Percentiles rank a stretch among this genome's conserved stretches.
Conservation (phyloP, 805 yeast genomes). For the Yamadazyma takamatsuzukensis region DNA sequence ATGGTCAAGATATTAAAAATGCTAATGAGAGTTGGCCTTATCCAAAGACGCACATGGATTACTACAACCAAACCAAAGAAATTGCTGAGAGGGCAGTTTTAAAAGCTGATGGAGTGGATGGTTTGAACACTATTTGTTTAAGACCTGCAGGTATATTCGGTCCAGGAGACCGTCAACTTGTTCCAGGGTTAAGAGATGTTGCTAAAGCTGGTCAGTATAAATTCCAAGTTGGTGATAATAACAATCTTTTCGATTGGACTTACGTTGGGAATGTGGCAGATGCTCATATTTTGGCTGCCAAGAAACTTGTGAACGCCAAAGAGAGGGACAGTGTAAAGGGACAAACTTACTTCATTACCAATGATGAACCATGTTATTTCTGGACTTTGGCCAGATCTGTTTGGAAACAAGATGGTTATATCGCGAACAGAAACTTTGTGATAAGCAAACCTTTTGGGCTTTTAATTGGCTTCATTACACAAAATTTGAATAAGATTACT, state of each 20-base stretch:
- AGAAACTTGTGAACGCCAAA: constrained; percentile 54
- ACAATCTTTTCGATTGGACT: constrained; percentile 93
- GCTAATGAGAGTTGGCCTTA: constrained; percentile 95
- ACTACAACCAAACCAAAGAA: constrained; percentile 93
- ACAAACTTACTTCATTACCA: constrained; percentile 84
- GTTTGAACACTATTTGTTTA: constrained; percentile 74
- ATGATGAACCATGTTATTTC: constrained; percentile 91
- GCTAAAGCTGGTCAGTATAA: constrained; percentile 82
- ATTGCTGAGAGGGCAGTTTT: constrained; percentile 82
- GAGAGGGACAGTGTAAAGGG: constrained; percentile 60
- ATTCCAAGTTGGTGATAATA: constrained; percentile 92
- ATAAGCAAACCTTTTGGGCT: constrained; percentile 75
- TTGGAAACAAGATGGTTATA: constrained; percentile 94
- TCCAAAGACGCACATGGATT: constrained; percentile 91
- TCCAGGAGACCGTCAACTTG: constrained; percentile 95
- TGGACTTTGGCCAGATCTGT: constrained; percentile 97
- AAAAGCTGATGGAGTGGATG: constrained; percentile 57
- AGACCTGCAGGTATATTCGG: constrained; percentile 99
- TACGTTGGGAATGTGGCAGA: constrained; percentile 98
- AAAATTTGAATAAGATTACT: constrained; percentile 60
- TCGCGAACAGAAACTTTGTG: constrained; percentile 65
- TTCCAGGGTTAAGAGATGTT: constrained; percentile 85
- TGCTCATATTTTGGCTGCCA: constrained; percentile 90
- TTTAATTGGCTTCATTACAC: constrained; percentile 76
- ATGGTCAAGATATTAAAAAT: constrained; percentile 88